Evolutionary conservation across 2,329 filamentous ascomycete genomes (phyloP).

Genomic region (Aspergillus aculeatinus): DNA sequence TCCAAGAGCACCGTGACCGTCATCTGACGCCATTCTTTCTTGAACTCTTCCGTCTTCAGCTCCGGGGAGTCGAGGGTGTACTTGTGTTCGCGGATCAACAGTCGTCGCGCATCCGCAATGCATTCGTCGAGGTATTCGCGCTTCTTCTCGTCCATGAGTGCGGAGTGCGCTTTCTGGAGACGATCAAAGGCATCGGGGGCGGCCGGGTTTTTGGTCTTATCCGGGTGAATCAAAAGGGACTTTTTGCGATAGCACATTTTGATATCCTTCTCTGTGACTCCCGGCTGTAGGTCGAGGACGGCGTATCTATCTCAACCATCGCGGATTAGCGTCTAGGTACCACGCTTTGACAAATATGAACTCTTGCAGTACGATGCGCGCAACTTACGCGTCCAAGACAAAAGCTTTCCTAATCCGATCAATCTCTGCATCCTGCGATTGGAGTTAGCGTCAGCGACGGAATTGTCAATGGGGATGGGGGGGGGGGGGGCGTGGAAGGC

Average conservation of each 20-base stretch:
- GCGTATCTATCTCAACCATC: slow-evolving; percentile 63
- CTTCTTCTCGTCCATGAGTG: slow-evolving; percentile 91
- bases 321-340: neutral
- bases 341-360: too few species aligned
- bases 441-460: neutral
- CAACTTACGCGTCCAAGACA: slow-evolving; percentile 66
- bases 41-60: slow-evolving; percentile 75
- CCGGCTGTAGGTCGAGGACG: slow-evolving; percentile 91
- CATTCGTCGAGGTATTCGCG: slow-evolving; percentile 85
- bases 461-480: neutral
- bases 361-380: neutral
- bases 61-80: slow-evolving; percentile 88
- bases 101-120: slow-evolving; percentile 91
- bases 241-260: slow-evolving; percentile 93
- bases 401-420: slow-evolving; percentile 92
- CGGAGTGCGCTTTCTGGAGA: slow-evolving; percentile 88
- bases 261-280: slow-evolving; percentile 93
- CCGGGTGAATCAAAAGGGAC: slow-evolving; percentile 97
- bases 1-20: slow-evolving; percentile 86
- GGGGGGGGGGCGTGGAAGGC: slow-evolving; percentile 14
- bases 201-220: slow-evolving; percentile 88
- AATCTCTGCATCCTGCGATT: slow-evolving; percentile 80
- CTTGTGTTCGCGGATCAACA: slow-evolving; percentile 91
- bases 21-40: slow-evolving; percentile 85
- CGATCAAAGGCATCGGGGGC: slow-evolving; percentile 96